These are phyloP conservation scores for Amanita subjunquillea DNA, from an alignment of 768 basidiomycete genomes.

Conservation along the genomic window DNA sequence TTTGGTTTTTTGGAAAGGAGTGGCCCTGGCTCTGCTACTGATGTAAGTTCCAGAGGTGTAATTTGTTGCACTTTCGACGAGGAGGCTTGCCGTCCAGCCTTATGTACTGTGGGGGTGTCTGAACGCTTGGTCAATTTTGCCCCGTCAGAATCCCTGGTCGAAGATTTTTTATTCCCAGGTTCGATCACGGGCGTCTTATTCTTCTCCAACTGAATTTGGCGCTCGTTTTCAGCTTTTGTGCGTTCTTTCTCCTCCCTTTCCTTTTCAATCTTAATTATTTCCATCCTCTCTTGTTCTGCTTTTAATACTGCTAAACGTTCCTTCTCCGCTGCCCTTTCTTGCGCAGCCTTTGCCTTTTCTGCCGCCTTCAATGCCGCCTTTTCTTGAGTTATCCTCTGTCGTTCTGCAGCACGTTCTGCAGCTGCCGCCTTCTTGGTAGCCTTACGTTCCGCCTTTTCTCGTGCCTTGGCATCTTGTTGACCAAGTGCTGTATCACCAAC, in stretches of 20 bases:
- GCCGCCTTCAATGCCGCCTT: conserved; percentile 43
- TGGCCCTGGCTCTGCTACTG: conserved; percentile 42
- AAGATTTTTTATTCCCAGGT: conserved; percentile 18
- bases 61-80: conserved; percentile 4
- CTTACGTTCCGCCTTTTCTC: conserved; percentile 48
- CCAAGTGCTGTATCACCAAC: conserved; percentile 10
- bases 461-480: conserved; percentile 2
- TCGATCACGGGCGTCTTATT: conserved; percentile 9
- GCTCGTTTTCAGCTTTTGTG: conserved; percentile 27
- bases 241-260: conserved; percentile 26
- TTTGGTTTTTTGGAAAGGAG: conserved; percentile 77
- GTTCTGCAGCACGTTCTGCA: conserved; percentile 50
- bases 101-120: neutral
- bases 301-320: conserved; percentile 31
- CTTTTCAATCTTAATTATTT: conserved; percentile 15
- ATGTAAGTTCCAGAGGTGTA: conserved; percentile 18
- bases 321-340: conserved; percentile 47
- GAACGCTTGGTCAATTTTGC: conserved; percentile 12
- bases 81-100: conserved; percentile 13
- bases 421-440: conserved; percentile 57
- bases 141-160: conserved; percentile 10
- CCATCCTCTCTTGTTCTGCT: conserved; percentile 22
- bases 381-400: conserved; percentile 45
- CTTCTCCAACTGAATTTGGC: conserved; percentile 12
- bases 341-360: conserved; percentile 42